Base-by-base conservation (phyloP, 805 yeast species). In the Grigorovia jiainica region DNA sequence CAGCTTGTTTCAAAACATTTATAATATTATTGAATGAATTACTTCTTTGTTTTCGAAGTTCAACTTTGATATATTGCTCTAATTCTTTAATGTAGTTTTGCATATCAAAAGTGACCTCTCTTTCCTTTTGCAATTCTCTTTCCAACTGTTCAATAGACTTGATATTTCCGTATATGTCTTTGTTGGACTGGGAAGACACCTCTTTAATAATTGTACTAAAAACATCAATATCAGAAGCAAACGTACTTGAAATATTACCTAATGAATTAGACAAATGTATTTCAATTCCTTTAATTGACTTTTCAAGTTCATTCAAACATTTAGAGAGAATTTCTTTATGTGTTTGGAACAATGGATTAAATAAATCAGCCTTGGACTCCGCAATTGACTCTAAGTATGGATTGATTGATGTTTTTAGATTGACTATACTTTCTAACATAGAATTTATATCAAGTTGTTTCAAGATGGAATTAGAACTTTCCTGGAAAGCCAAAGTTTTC, bases 401-500 rank as follows among this genome's bases (percentile, higher is more conserved):
- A 20, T 29, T 20, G 4, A 37, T 7, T 4, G 29, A 20, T 15
- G n/a, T 29, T 16, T 39, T 18, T 18, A 39, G 10, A 11, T 11
- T n/a, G 7, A 11, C 11, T 9, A 37, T 20, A 18, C n/a, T 6
- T 10, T 24, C n/a, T 5, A 39, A 16, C 9, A 39, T 17, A 10
- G 19, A 16, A 7, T 39, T 24, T 1, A 25, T 4, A 7, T 42
- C 34, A n/a, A 36, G 29, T 5, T 24, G 4, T 8, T 38, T 19
- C 2, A 32, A 20, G 20, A 3, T 20, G n/a, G 16, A 46, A 40
- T 10, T 34, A 1, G 51, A 33, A 1, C 37, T 7, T 1, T 17
- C 8, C 16, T 57, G 54, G 4, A 52, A 32, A 8, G 43, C 38
- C 7, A 44, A 36, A 3, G 61, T 34, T 29, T 56, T 50, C 1